phyloP scores from a whole-genome alignment of 139 green algal species.

The Chlamydomonas sphaeroides region DNA sequence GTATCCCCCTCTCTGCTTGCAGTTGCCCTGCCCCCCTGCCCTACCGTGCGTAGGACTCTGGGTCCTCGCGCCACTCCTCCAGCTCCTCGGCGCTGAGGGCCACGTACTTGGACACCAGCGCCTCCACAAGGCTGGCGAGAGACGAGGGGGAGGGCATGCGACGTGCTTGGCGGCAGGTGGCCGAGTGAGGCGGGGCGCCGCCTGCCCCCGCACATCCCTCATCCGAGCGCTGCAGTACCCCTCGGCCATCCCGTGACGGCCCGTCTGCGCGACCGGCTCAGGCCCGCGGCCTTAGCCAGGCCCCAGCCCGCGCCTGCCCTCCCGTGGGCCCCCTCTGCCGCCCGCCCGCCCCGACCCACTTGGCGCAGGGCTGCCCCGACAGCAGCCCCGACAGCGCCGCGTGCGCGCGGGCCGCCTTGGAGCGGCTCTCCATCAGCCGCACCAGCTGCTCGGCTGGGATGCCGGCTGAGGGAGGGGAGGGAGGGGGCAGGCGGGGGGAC shows the following conservation, averaged over 20 bases:
- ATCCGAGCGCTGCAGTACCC: too few relatives aligned
- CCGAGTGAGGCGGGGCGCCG: too few relatives aligned
- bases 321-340: too few relatives aligned
- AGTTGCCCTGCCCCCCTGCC: background rate
- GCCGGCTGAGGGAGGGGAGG: background rate
- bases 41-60: conserved; percentile 67
- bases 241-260: too few relatives aligned
- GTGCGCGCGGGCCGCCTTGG: conserved; percentile 21
- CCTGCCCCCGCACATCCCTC: too few relatives aligned
- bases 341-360: too few relatives aligned
- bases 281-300: too few relatives aligned
- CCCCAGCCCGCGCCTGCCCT: too few relatives aligned
- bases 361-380: conserved; percentile 19
- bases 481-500: background rate
- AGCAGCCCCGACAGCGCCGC: conserved; percentile 53
- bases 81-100: conserved; percentile 78
- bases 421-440: conserved; percentile 3
- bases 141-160: too few relatives aligned
- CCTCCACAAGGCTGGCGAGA: conserved; percentile 49
- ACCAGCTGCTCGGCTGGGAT: conserved; percentile 4
- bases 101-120: conserved; percentile 80
- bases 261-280: too few relatives aligned
- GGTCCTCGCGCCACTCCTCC: conserved; percentile 75
- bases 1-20: too few relatives aligned
- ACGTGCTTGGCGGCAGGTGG: too few relatives aligned